Evolutionary conservation across 768 basidiomycete genomes (phyloP), one percentile per base, ranked within the genome.

Genomic region (Phlebiopsis flavidoalba): DNA sequence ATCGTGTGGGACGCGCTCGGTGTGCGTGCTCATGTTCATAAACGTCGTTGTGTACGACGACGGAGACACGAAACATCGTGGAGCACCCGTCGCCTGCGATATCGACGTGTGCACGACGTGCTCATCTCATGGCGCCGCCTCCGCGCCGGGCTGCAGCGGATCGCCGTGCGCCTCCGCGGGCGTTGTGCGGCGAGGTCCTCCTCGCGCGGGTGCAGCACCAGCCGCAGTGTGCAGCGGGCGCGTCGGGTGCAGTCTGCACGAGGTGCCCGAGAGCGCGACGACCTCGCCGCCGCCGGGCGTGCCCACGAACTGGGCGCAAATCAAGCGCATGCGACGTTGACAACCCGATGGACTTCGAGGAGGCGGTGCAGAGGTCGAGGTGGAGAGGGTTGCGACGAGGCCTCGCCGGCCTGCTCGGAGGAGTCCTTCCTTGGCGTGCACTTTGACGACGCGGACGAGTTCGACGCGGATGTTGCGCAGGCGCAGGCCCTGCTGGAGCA

Each of bases 251-350:
- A 97, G 94, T 50, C 93, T 87, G 71, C 93, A 94, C 19, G 93
- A 89, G 47, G 94, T 95, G 50, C 96, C 96, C 14, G 95, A 94
- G 7, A 89, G 83, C 12, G 93, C 87, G 26, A 98, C 77, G 54
- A 87, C 78, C 19, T 75, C 75, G 15, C 70, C 70, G 14, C 79
- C 79, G 17, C 80, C 80, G 3, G 58, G 65, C 10, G 61, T 63
- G 1, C 64, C 66, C 6, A 58, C 15, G 59, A 64, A 62, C 10
- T 63, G 61, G 7, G 62, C 64, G 24, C 67, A 36, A 51, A 67
- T 69, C 33, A 66, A 55, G 15, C 60, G 50, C 48, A 54, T 48
- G 5, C 60, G 61, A 14, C 60, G 50, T 3, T 50, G 35, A 8
- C 35, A 19, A 14, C n/a, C 60, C 12, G 36, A 26, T 19, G 59